Conservation (phyloP, 371 early-diverging fungal genomes). For the Mucor irregularis region DNA sequence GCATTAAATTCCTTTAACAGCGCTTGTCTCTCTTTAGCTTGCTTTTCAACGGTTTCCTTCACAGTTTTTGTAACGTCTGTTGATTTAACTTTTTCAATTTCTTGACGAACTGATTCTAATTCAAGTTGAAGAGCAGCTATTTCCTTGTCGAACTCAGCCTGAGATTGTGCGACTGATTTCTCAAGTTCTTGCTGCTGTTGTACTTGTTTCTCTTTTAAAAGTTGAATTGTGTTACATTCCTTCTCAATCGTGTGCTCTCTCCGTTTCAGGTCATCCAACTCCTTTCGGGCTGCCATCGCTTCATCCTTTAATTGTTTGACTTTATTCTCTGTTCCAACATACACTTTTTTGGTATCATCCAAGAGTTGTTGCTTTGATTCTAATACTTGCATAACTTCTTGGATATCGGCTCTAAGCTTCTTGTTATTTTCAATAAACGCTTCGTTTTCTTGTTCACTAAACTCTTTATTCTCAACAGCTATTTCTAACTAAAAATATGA, state of each 20-base stretch:
- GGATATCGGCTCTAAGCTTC: slow-evolving; percentile 36
- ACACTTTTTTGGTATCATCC: slow-evolving; percentile 33
- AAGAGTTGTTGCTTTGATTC: slow-evolving; percentile 43
- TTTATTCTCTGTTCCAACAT: slow-evolving; percentile 20
- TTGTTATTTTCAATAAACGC: slow-evolving; percentile 38
- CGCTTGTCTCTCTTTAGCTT: slow-evolving; percentile 16
- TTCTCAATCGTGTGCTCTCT: slow-evolving; percentile 28
- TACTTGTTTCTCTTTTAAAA: slow-evolving; percentile 23
- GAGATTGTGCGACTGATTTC: slow-evolving; percentile 24
- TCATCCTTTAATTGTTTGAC: slow-evolving; percentile 43
- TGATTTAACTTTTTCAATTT: slow-evolving; percentile 10
- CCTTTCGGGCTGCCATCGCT: slow-evolving; percentile 38
- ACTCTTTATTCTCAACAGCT: slow-evolving; percentile 25
- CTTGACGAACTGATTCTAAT: slow-evolving; percentile 14
- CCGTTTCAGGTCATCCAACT: slow-evolving; percentile 36
- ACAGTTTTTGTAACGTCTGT: slow-evolving; percentile 11
- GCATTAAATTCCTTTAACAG: slow-evolving; percentile 5
- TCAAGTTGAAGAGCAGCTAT: slow-evolving; percentile 15
- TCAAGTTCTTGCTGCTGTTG: slow-evolving; percentile 25
- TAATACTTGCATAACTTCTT: slow-evolving; percentile 40
- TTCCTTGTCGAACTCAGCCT: slow-evolving; percentile 27
- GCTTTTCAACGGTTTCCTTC: slow-evolving; percentile 16
- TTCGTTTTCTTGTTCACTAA: slow-evolving; percentile 31
- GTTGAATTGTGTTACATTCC: slow-evolving; percentile 23
- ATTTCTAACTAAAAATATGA: neutral